These are phyloP conservation scores for Coemansia sp. DNA, from an alignment of 192 early-diverging fungal species.

Conservation along the genomic window DNA sequence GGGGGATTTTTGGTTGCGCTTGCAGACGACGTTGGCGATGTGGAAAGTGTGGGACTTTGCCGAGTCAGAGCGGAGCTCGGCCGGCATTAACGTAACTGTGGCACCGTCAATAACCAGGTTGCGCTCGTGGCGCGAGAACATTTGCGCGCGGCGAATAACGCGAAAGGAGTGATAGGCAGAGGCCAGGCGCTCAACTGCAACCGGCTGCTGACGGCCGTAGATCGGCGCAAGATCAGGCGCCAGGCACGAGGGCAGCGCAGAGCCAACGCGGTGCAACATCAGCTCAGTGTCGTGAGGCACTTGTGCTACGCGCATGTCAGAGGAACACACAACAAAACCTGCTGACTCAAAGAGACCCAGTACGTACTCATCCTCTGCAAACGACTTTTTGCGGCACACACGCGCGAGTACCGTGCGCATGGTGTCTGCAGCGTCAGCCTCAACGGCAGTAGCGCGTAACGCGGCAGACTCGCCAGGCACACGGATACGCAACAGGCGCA, in stretches of 20 bases:
- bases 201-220: conserved; percentile 17
- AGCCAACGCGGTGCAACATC: conserved; percentile 39
- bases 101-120: conserved; percentile 93
- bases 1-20: conserved; percentile 66
- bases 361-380: conserved; percentile 81
- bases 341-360: conserved; percentile 76
- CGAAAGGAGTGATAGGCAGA: conserved; percentile 72
- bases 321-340: conserved; percentile 65
- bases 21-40: conserved; percentile 67
- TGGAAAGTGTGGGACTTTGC: conserved; percentile 78
- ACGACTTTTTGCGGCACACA: conserved; percentile 86
- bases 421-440: conserved; percentile 66
- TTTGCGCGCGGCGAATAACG: conserved; percentile 79
- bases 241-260: conserved; percentile 13
- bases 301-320: conserved; percentile 75
- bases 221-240: conserved; percentile 11
- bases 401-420: conserved; percentile 78
- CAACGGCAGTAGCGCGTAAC: conserved; percentile 87
- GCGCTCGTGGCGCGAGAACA: conserved; percentile 83
- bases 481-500: conserved; percentile 31
- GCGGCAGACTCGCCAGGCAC: conserved; percentile 59
- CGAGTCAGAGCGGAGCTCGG: conserved; percentile 79
- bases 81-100: conserved; percentile 84
- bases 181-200: conserved; percentile 1
- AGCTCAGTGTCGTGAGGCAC: conserved; percentile 38